Evolutionary conservation across 1,284 basidiomycete species (phyloP).

Genomic region (Omphalotus olearius): DNA sequence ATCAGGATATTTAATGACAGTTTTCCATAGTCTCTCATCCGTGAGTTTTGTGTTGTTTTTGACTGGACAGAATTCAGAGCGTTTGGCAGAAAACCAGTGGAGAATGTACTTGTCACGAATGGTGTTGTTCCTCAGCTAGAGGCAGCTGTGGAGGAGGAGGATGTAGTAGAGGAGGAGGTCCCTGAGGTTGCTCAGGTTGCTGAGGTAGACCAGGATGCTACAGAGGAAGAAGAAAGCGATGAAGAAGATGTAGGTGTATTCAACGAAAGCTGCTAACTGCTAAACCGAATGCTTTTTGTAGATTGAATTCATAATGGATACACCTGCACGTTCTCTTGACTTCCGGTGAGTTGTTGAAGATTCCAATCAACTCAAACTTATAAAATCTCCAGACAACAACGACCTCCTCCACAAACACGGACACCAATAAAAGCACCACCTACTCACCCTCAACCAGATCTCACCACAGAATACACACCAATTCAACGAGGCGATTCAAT

Average conservation of each 20-base stretch:
- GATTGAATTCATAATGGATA: slow-evolving; percentile 79
- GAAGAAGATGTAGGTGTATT: slow-evolving; percentile 44
- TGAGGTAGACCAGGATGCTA: slow-evolving; percentile 30
- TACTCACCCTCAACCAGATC: slow-evolving; percentile 49
- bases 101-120: slow-evolving; percentile 13
- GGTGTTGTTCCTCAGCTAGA: slow-evolving; percentile 13
- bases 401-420: slow-evolving; percentile 2
- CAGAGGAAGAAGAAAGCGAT: slow-evolving; percentile 32
- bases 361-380: background rate
- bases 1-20: slow-evolving; percentile 38
- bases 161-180: slow-evolving; percentile 24
- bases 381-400: slow-evolving; percentile 21
- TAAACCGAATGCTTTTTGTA: slow-evolving; percentile 40
- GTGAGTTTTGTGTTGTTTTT: slow-evolving; percentile 12
- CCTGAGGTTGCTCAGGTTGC: slow-evolving; percentile 24
- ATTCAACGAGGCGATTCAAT: slow-evolving; percentile 59
- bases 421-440: slow-evolving; percentile 24
- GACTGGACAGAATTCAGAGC: background rate
- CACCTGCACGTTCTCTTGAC: slow-evolving; percentile 63
- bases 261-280: slow-evolving; percentile 19
- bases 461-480: slow-evolving; percentile 90
- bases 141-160: slow-evolving; percentile 16
- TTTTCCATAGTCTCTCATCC: slow-evolving; percentile 17
- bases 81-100: slow-evolving; percentile 12
- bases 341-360: slow-evolving; percentile 46